Base-by-base conservation (phyloP, 352 stramenopile genomes). In the Pythium folliculosum region DNA sequence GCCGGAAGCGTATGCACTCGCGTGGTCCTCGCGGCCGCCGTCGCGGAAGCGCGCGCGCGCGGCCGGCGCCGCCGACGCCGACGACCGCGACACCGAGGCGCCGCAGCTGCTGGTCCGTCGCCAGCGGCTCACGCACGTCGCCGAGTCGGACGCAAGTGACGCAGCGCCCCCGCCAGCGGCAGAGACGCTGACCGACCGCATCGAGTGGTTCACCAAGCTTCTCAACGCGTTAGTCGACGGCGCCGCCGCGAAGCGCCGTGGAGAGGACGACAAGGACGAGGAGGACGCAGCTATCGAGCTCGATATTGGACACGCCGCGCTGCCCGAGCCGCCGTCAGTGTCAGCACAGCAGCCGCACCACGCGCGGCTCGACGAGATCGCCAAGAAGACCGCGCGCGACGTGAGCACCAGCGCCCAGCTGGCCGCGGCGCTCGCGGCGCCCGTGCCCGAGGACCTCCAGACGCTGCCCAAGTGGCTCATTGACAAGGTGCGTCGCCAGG, bases 401-500 rank as follows among this genome's bases (percentile, higher is more conserved):
- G 62, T 69, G 44, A 69, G 27, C 30, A 52, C 80, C 13, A 67
- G 73, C 43, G 77, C 27, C 3, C 27, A 89, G 43, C 49, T 87
- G 55, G 58, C 70, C 22, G 60, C 76, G 13, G 82, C 67, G 25
- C 72, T 94, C 4, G 80, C 73, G 1, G 86, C 83, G 57, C 86
- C 86, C 2, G 74, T 94, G 35, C 86, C 86, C 0, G 68, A 77
- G 32, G 80, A 92, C 40, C 69, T 94, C 19, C 73, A 91, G 68
- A 78, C 73, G n/a, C 63, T 94, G 6, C 86, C 86, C 8, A 69
- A 72, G n/a, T 92, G 84, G 86, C 84, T 94, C 30, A 79, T 94
- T 32, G 75, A 88, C 62, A 90, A 88, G 60, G 85, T 94, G 25
- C 82, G 86, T 0, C 75, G 76, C 16, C 73, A 84, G 25, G 86